A percentile compares a stretch with the other conserved stretches of the same genome.
phyloP scores from a whole-genome alignment of 2,329 filamentous ascomycete genomes.

The Fusarium lyarnte region DNA sequence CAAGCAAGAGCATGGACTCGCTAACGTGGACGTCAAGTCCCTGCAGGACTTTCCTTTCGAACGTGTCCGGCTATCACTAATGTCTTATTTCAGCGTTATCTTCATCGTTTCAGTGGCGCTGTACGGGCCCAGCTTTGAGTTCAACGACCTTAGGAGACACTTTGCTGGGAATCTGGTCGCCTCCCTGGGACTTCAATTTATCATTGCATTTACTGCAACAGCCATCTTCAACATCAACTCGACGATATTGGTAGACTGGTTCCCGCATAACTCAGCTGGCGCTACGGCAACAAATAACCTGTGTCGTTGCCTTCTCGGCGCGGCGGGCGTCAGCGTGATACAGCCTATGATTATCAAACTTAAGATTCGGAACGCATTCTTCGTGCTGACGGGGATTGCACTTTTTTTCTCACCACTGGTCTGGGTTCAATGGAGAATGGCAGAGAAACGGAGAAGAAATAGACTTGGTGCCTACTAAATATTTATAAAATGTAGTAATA shows the following conservation, averaged over 20 bases:
- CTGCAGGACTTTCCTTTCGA: neutral
- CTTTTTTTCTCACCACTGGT: neutral
- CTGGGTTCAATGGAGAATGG: neutral
- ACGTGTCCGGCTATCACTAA: neutral
- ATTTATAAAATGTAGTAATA: no score
- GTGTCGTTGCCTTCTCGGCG: neutral
- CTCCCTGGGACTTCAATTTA: neutral
- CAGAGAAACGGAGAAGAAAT: neutral
- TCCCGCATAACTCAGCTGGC: neutral
- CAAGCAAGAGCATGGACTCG: neutral
- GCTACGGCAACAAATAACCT: neutral
- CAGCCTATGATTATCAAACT: neutral
- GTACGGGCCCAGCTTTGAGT: neutral
- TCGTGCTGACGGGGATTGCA: neutral
- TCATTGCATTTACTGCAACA: neutral
- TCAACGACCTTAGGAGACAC: neutral
- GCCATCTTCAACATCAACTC: slow-evolving; percentile 1
- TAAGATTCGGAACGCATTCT: neutral
- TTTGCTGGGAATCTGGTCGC: neutral
- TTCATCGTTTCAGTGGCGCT: neutral
- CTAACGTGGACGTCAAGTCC: neutral
- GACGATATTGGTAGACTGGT: neutral
- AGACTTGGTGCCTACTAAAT: no score
- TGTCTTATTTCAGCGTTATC: neutral
- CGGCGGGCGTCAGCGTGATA: neutral